phyloP scores from a whole-genome alignment of 257 asterid genomes.

The Solanum dulcamara region DNA sequence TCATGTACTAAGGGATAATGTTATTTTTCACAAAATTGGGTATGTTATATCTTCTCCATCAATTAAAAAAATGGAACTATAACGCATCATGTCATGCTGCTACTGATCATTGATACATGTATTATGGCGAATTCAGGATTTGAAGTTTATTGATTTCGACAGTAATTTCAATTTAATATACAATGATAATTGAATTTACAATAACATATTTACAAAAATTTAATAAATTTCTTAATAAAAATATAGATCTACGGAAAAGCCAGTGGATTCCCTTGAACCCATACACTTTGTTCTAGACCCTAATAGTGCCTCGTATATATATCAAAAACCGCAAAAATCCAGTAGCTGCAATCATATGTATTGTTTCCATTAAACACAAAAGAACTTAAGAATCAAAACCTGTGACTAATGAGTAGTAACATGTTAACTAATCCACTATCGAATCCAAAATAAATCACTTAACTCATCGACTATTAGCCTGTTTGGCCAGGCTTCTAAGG shows the following conservation, averaged over 20 bases:
- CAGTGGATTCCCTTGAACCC: rapidly evolving
- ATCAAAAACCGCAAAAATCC: not conserved
- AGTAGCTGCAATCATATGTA: not conserved
- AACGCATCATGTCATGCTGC: not conserved
- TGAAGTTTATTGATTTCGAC: not conserved
- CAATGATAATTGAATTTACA: too few species aligned
- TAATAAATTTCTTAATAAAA: not conserved
- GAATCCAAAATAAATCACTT: not conserved
- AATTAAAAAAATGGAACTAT: not conserved
- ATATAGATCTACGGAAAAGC: not conserved
- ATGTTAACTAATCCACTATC: not conserved
- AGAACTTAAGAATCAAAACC: not conserved
- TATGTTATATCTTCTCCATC: not conserved
- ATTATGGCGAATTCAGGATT: rapidly evolving
- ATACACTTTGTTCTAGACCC: not conserved
- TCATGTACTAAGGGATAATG: not conserved
- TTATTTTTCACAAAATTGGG: not conserved
- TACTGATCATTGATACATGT: not conserved
- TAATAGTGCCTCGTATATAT: not conserved
- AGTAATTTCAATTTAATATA: not conserved
- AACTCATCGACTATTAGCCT: not conserved
- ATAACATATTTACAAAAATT: not conserved
- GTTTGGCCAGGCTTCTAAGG: not conserved
- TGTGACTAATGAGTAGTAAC: not conserved
- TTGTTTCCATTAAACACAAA: not conserved